Percentiles rank a stretch among this genome's conserved stretches.
Conservation (phyloP, 495 filamentous ascomycete species). For the Penicillium crystallinum region DNA sequence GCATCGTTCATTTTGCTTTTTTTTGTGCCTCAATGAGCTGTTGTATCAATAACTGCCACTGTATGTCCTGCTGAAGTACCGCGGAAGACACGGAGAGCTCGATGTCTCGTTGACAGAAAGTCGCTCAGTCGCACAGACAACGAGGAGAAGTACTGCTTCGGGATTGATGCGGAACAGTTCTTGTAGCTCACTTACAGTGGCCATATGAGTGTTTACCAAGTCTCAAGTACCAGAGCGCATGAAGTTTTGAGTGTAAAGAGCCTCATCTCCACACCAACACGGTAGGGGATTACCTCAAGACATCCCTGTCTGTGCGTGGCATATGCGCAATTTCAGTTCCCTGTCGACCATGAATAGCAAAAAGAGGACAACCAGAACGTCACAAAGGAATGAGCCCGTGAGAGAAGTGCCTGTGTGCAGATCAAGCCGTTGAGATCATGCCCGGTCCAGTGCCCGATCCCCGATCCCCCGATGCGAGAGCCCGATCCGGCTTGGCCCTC, state of each 20-base stretch:
- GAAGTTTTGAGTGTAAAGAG: neutral
- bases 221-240: neutral
- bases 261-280: neutral
- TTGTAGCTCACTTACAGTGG: neutral
- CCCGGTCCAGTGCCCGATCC: neutral
- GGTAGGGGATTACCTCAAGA: neutral
- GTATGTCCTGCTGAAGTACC: neutral
- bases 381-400: neutral
- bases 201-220: no score
- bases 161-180: neutral
- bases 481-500: constrained; percentile 4
- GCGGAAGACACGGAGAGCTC: neutral
- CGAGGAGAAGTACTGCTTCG: neutral
- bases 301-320: neutral
- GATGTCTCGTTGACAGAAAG: neutral
- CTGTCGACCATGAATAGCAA: neutral
- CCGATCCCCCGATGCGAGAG: neutral
- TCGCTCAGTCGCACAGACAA: constrained; percentile 1
- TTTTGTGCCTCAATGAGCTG: neutral
- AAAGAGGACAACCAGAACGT: neutral
- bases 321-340: neutral
- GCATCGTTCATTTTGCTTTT: neutral
- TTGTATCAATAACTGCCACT: neutral
- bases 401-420: neutral
- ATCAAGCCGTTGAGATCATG: neutral